Conservation (phyloP, 176 grass and related monocot genomes). For the Oryza longistaminata region DNA sequence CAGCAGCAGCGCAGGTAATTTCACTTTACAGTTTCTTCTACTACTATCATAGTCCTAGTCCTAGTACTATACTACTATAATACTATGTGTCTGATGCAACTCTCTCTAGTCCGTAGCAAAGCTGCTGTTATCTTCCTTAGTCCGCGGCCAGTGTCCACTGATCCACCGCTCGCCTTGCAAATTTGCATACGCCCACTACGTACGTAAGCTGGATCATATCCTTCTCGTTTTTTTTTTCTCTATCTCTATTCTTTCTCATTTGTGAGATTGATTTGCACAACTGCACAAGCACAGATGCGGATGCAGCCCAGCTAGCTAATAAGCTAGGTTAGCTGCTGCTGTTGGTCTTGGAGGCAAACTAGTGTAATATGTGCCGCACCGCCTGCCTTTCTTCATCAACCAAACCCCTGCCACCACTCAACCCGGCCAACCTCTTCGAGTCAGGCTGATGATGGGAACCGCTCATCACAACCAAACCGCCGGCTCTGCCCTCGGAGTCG, state of each 20-base stretch:
- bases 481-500: neutral
- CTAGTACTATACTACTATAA: too few species aligned
- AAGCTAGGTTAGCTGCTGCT: neutral
- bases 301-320: neutral
- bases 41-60: too few species aligned
- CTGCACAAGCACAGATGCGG: neutral
- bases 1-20: too few species aligned
- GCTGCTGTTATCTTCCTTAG: neutral
- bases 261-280: neutral
- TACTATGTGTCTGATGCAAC: too few species aligned
- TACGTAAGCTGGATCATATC: neutral
- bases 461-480: slow-evolving; percentile 16
- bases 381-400: neutral
- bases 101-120: neutral
- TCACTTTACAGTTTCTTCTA: too few species aligned
- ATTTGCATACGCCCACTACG: neutral
- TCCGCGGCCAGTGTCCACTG: neutral
- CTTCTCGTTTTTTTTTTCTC: too few species aligned
- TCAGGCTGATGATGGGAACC: slow-evolving; percentile 65
- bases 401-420: slow-evolving; percentile 11
- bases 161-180: neutral
- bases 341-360: slow-evolving; percentile 26
- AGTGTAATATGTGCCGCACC: slow-evolving; percentile 42
- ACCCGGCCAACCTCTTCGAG: slow-evolving; percentile 47
- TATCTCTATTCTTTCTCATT: neutral